Conservation (phyloP, 1,284 basidiomycete species). For the Xerocomus tenax region DNA sequence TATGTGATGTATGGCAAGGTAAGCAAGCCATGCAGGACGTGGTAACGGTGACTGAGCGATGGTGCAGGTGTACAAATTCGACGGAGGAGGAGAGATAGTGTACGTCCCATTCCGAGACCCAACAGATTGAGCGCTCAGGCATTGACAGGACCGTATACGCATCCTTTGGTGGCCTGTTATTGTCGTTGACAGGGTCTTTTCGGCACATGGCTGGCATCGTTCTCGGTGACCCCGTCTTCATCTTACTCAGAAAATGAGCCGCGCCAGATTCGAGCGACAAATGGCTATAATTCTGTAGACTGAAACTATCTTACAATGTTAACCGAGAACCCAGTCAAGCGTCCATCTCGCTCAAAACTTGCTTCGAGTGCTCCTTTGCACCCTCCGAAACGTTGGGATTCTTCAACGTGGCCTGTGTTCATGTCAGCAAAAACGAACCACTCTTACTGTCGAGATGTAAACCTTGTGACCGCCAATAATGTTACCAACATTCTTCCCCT, state of each 20-base stretch:
- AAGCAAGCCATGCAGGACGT: slow-evolving; percentile 22
- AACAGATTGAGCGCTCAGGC: slow-evolving; percentile 7
- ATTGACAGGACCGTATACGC: slow-evolving; percentile 78
- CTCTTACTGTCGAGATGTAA: slow-evolving; percentile 3
- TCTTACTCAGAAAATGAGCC: slow-evolving; percentile 70
- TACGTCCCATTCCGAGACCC: slow-evolving; percentile 33
- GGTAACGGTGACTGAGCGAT: slow-evolving; percentile 8
- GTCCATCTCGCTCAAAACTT: not conserved
- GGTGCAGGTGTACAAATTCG: slow-evolving; percentile 91
- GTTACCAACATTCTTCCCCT: slow-evolving; percentile 17
- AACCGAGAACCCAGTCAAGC: not conserved
- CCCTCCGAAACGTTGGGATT: slow-evolving; percentile 38
- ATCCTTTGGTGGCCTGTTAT: slow-evolving; percentile 92
- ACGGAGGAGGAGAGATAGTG: slow-evolving; percentile 80
- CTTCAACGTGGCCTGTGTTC: slow-evolving; percentile 25
- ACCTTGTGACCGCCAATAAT: slow-evolving; percentile 25
- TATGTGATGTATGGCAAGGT: slow-evolving; percentile 99
- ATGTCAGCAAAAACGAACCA: slow-evolving; percentile 1
- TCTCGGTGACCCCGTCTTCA: slow-evolving; percentile 86
- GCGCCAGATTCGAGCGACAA: not conserved
- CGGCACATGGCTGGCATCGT: slow-evolving; percentile 90
- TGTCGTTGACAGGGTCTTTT: slow-evolving; percentile 90
- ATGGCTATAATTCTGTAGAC: not conserved
- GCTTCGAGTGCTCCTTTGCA: slow-evolving; percentile 30
- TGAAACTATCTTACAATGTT: slow-evolving; percentile 9